phyloP scores from a whole-genome alignment of 768 basidiomycete genomes.

The Leccinum subgranulosum region DNA sequence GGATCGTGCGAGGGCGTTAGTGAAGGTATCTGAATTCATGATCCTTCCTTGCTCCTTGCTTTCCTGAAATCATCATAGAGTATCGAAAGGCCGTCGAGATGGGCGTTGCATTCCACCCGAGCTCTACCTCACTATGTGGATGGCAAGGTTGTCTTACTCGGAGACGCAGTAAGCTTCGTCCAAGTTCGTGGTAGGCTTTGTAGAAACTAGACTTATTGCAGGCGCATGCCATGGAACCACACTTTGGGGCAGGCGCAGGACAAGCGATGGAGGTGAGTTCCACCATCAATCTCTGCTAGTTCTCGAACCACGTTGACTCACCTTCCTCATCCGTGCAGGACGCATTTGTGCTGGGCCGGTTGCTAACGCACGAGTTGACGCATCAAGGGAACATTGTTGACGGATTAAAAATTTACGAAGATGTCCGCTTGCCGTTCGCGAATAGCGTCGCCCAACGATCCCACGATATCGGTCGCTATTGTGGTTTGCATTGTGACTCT shows the following conservation, averaged over 20 bases:
- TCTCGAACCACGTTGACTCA: background rate
- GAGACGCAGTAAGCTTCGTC: slow-evolving; percentile 41
- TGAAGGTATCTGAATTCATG: slow-evolving; percentile 6
- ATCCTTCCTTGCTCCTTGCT: too few relatives aligned
- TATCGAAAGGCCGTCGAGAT: slow-evolving; percentile 36
- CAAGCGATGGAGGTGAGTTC: slow-evolving; percentile 46
- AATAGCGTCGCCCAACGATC: slow-evolving; percentile 21
- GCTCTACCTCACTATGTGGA: slow-evolving; percentile 39
- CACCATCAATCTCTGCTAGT: slow-evolving; percentile 5
- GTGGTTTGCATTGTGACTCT: background rate
- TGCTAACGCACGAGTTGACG: slow-evolving; percentile 25
- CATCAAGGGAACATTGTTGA: slow-evolving; percentile 21
- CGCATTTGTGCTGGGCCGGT: slow-evolving; percentile 28
- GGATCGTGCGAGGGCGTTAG: slow-evolving; percentile 4
- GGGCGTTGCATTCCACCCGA: slow-evolving; percentile 42
- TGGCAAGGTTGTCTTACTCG: slow-evolving; percentile 42
- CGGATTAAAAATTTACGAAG: slow-evolving; percentile 33
- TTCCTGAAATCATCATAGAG: slow-evolving; percentile 25
- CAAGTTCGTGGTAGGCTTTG: background rate
- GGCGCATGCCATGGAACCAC: slow-evolving; percentile 48
- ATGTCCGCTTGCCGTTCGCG: slow-evolving; percentile 30
- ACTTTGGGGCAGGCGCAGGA: slow-evolving; percentile 47
- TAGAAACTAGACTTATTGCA: background rate
- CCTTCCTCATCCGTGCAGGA: slow-evolving; percentile 17
- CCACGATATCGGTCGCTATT: slow-evolving; percentile 21